A percentile compares a stretch with the other conserved stretches of the same genome.
phyloP scores from a whole-genome alignment of 768 basidiomycete genomes.

The Podaxis rugospora region DNA sequence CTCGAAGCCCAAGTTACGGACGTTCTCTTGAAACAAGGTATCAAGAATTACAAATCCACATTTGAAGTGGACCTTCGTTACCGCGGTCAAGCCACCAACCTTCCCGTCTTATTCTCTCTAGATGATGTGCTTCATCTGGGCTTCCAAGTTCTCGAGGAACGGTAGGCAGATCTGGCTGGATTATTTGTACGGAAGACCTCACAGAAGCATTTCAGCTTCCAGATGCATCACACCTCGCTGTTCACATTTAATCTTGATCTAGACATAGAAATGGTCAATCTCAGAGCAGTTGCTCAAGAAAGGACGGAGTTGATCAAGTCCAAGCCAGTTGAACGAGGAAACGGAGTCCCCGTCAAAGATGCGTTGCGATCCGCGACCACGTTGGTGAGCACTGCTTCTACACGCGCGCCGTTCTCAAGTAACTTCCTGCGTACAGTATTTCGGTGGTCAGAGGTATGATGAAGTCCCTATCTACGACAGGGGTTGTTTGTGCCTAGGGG shows the following conservation, averaged over 20 bases:
- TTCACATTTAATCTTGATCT: conserved; percentile 24
- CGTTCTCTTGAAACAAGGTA: conserved; percentile 20
- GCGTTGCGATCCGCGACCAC: neutral
- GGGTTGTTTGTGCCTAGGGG: conserved; percentile 16
- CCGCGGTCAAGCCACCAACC: conserved; percentile 22
- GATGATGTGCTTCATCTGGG: conserved; percentile 16
- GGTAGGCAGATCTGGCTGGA: neutral
- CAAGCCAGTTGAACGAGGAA: neutral
- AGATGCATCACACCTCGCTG: conserved; percentile 18
- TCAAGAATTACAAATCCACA: conserved; percentile 12
- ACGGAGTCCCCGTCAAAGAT: neutral
- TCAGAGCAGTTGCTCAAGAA: conserved; percentile 20
- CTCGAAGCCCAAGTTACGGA: conserved; percentile 17
- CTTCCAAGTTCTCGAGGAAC: conserved; percentile 11
- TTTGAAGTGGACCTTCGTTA: conserved; percentile 26
- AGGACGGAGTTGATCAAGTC: conserved; percentile 8
- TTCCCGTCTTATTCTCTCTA: conserved; percentile 19
- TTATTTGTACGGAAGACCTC: neutral
- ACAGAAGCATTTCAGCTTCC: conserved; percentile 15
- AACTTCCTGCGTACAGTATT: conserved; percentile 12
- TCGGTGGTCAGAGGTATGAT: conserved; percentile 15
- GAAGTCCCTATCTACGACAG: conserved; percentile 23
- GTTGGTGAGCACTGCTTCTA: neutral
- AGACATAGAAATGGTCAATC: conserved; percentile 21
- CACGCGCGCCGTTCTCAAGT: neutral